Conservation (phyloP, 345 rosid genomes). For the Cardamine occulta region DNA sequence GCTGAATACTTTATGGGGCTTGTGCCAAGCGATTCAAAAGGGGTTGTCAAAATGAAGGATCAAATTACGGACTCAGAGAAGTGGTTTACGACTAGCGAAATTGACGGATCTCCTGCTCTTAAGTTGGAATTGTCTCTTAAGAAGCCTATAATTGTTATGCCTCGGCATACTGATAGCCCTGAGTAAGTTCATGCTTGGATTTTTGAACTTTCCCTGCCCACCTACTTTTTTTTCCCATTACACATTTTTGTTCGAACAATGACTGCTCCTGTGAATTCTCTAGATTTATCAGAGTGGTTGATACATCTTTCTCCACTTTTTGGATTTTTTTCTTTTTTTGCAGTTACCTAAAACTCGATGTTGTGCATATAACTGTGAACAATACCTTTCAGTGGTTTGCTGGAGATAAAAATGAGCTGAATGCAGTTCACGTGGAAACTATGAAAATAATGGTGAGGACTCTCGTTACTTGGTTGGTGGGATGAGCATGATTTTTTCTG, state of each 20-base stretch:
- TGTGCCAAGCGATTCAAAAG: slow-evolving; percentile 69
- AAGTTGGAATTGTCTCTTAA: slow-evolving; percentile 88
- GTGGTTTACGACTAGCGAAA: slow-evolving; percentile 83
- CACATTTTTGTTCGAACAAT: slow-evolving; percentile 24
- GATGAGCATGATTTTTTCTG: slow-evolving; percentile 27
- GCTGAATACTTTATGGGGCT: slow-evolving; percentile 90
- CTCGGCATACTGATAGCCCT: slow-evolving; percentile 80
- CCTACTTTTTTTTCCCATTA: background rate
- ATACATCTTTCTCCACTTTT: slow-evolving; percentile 24
- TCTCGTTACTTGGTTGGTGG: slow-evolving; percentile 23
- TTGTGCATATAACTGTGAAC: slow-evolving; percentile 83
- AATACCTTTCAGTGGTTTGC: slow-evolving; percentile 85
- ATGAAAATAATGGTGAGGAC: slow-evolving; percentile 80
- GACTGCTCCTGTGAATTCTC: slow-evolving; percentile 20
- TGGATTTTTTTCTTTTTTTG: slow-evolving; percentile 35
- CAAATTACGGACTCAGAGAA: slow-evolving; percentile 87
- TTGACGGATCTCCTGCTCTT: slow-evolving; percentile 95
- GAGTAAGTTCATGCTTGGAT: slow-evolving; percentile 67
- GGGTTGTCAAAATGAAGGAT: slow-evolving; percentile 76
- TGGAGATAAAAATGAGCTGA: slow-evolving; percentile 75
- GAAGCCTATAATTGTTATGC: slow-evolving; percentile 97
- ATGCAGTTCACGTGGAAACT: slow-evolving; percentile 85
- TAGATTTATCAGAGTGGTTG: slow-evolving; percentile 11
- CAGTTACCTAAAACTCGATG: slow-evolving; percentile 97
- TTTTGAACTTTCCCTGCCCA: slow-evolving; percentile 13